Percentiles rank a stretch among this genome's conserved stretches.
Evolutionary conservation across 176 grass and related monocot species (phyloP).

Genomic region (Eleusine coracana): DNA sequence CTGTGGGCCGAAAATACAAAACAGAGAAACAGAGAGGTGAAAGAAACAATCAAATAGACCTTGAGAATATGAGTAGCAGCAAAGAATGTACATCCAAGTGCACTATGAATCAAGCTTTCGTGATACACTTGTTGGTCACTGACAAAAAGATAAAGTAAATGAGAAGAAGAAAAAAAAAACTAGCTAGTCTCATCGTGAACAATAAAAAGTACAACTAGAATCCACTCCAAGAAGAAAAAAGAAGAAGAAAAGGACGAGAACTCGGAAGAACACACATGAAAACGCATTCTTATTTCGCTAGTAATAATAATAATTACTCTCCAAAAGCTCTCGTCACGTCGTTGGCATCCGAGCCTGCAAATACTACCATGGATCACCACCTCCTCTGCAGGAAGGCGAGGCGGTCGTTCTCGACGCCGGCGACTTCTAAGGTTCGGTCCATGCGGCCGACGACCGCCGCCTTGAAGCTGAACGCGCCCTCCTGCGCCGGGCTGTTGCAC

Average conservation of each 20-base stretch:
- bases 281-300: conserved; percentile 48
- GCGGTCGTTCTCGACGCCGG: conserved; percentile 49
- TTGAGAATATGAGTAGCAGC: neutral
- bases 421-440: conserved; percentile 50
- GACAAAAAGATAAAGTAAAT: neutral
- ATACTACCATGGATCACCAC: conserved; percentile 41
- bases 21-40: neutral
- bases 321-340: conserved; percentile 33
- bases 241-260: conserved; percentile 14
- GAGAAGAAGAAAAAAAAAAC: neutral
- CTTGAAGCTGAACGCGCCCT: conserved; percentile 78
- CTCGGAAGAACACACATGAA: conserved; percentile 54
- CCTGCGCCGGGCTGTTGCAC: conserved; percentile 56
- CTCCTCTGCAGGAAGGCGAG: conserved; percentile 68
- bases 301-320: conserved; percentile 40
- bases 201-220: neutral
- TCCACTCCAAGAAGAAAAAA: conserved; percentile 11
- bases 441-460: conserved; percentile 66
- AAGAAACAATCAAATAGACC: neutral
- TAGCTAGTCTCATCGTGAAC: neutral
- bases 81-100: conserved; percentile 65
- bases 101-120: conserved; percentile 37
- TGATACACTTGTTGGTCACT: conserved; percentile 40
- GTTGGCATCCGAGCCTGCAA: neutral
- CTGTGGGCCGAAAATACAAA: neutral